Evolutionary conservation across 140 eudicot genomes (phyloP).

Genomic region (Bidens hawaiensis): DNA sequence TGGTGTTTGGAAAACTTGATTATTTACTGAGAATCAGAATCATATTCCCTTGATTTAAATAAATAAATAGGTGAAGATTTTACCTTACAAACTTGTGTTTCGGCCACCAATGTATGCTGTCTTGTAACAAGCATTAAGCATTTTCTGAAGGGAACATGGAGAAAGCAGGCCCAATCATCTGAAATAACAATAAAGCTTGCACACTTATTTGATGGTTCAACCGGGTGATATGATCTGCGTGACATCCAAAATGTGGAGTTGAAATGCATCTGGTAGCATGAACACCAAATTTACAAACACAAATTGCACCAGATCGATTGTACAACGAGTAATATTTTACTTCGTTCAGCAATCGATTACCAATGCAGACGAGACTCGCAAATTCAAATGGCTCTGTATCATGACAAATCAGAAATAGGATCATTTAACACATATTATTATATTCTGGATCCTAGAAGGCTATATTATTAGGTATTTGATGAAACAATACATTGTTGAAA

Average conservation of each 20-base stretch:
- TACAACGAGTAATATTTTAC: not conserved
- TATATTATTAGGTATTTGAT: too few species aligned
- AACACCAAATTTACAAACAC: not conserved
- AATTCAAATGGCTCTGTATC: constrained; percentile 1
- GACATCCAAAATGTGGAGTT: not conserved
- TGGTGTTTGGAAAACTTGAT: not conserved
- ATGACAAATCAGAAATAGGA: constrained; percentile 4
- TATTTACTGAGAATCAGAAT: not conserved
- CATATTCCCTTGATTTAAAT: not conserved
- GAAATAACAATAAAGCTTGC: not conserved
- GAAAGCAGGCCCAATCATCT: constrained; percentile 17
- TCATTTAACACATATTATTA: not conserved
- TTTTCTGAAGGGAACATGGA: constrained; percentile 15
- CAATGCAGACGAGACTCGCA: not conserved
- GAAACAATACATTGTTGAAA: not conserved
- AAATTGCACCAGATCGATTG: too few species aligned
- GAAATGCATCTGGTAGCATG: constrained; percentile 13
- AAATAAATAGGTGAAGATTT: too few species aligned
- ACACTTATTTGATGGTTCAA: not conserved
- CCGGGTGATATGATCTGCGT: too few species aligned
- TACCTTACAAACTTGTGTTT: constrained; percentile 64
- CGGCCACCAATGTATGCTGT: constrained; percentile 42
- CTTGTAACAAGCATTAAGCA: constrained; percentile 40
- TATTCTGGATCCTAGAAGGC: not conserved
- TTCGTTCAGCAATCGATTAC: constrained; percentile 7